These are phyloP conservation scores for Endocarpon pusillum DNA, from an alignment of 495 filamentous ascomycete genomes.

Conservation along the genomic window DNA sequence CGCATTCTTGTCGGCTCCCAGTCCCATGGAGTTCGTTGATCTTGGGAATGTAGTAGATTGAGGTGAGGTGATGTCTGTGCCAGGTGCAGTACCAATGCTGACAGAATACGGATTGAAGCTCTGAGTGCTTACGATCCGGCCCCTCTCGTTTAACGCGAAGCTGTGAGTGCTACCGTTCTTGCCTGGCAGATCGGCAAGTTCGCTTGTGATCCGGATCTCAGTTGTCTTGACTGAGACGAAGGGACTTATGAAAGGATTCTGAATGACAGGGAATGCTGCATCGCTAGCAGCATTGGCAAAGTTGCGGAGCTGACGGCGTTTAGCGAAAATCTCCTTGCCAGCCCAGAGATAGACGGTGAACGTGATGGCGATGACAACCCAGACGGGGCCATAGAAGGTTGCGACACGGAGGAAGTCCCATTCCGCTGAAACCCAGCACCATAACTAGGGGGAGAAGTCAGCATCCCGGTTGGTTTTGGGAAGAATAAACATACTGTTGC, in stretches of 20 bases:
- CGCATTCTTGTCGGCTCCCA: conserved; percentile 11
- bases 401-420: conserved; percentile 64
- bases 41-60: background rate
- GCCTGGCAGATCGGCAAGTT: conserved; percentile 13
- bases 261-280: conserved; percentile 6
- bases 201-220: conserved; percentile 33
- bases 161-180: background rate
- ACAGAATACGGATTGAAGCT: conserved; percentile 21
- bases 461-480: background rate
- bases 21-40: conserved; percentile 2
- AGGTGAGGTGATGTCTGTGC: background rate
- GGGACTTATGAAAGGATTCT: conserved; percentile 18
- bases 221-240: conserved; percentile 37
- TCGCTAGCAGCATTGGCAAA: conserved; percentile 25
- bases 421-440: conserved; percentile 61
- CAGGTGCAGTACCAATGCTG: conserved; percentile 17
- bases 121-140: too few relatives aligned
- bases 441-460: conserved; percentile 28
- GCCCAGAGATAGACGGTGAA: conserved; percentile 57
- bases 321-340: conserved; percentile 49
- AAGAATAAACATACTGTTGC: conserved; percentile 33
- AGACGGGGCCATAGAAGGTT: conserved; percentile 70
- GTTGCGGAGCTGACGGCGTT: conserved; percentile 26
- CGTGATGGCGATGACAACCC: conserved; percentile 58
- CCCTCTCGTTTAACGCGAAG: background rate